Base-by-base conservation (phyloP, 768 basidiomycete genomes). In the Podaxis mareebaensis region DNA sequence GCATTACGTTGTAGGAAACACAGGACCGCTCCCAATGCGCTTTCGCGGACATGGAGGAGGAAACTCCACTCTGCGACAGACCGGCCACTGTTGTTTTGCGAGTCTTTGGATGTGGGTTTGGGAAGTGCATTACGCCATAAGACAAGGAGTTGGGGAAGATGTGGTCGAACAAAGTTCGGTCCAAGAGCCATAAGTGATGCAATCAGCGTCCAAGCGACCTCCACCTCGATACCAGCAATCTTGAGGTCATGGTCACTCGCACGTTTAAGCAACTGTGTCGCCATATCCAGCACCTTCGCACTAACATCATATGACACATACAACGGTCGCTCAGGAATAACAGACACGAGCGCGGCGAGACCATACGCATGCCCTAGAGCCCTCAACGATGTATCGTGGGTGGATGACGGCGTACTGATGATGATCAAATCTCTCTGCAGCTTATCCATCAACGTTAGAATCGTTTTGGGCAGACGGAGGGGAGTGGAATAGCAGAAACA, bases 81-180 rank as follows among this genome's bases (percentile, higher is more conserved):
- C 33, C 95, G 80, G 17, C 86, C 86, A 4, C 82, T 81, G 15
- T 80, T 83, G 13, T 77, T 77, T 0, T 80, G 75, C 0, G 86
- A 79, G 69, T 99, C 96, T 73, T 97, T 97, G 69, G 83, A 90
- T 0, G 93, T 95, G 0, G 94, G 90, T 74, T 99, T 99, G 1
- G 97, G 95, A 0, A 99, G 81, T 1, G 96, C 95, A 68, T 99
- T 99, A 36, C 97, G 83, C 97, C 97, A 99, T 3, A 99, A 84
- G 0, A 99, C 94, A 44, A 99, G 83, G 17, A 99, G 81, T 68
- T 98, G 96, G 0, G 96, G 92, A 1, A 99, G 84, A 73, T 99
- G 95, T 0, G 94, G 86, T 17, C 93, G 88, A 58, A 98, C 95
- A 67, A 99, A 97, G 68, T 94, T 92, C 3, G 92, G 93, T 0